Evolutionary conservation across 2,329 filamentous ascomycete species (phyloP), one percentile per base, ranked within the genome.

Genomic region (Geosmithia flava): DNA sequence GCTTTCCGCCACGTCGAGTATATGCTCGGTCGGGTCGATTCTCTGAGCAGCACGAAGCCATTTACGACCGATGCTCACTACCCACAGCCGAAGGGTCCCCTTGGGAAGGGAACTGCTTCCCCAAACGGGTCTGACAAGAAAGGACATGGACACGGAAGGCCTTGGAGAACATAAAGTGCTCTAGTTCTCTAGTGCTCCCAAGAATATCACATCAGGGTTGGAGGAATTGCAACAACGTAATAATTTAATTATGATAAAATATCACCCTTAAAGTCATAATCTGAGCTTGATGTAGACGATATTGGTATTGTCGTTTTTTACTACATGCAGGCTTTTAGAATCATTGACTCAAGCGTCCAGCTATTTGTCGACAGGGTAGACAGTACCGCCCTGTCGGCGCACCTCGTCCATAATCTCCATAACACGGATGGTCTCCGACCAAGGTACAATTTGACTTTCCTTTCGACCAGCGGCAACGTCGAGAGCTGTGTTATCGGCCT

Each of bases 401-500:
- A 71, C 61, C 49, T 71, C 66, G 50, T 75, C 72, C 64, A 75
- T 62, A 17, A 73, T 61, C 48, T 66, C 64, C 61, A 75, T 59
- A 0, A 73, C 61, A 0, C 66, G 60, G 11, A 74, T 48, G 0
- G 70, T 74, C 56, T 74, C 70, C 0, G 59, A 54, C 66, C 66
- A 71, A 0, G 70, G 68, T 64, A 74, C 69, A 3, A 65, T 57
- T 1, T 55, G 55, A 47, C 62, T 71, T 52, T 72, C 57, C 6
- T 55, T 58, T 45, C 54, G 62, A 0, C 65, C 65, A 3, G 62
- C 61, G 2, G 59, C 58, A 41, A 72, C 59, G 50, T 70, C 66
- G 5, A 62, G 44, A 0, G 70, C 70, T 5, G 66, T 65, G 0
- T 63, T 62, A 50, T 72, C 69, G 2, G 68, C 68, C 52, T 75